Evolutionary conservation across 768 basidiomycete genomes (phyloP).

Genomic region (Sporobolomyces phaffii): DNA sequence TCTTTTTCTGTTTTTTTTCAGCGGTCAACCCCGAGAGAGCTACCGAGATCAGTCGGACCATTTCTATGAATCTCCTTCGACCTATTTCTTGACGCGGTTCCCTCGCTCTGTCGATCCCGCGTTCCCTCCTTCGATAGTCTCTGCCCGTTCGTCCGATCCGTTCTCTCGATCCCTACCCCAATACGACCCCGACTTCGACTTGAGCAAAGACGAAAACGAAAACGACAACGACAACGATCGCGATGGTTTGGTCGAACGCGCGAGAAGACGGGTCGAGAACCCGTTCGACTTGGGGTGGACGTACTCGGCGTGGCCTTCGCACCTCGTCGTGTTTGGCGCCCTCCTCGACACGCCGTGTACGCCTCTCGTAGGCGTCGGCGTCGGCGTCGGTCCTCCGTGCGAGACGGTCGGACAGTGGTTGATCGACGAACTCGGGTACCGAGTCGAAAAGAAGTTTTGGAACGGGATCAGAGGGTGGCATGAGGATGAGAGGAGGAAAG

Average conservation of each 20-base stretch:
- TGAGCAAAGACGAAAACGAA: no score
- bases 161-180: constrained; percentile 47
- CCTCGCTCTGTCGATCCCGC: constrained; percentile 57
- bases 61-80: constrained; percentile 67
- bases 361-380: no score
- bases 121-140: constrained; percentile 55
- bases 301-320: constrained; percentile 75
- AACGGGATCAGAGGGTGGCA: constrained; percentile 56
- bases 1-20: no score
- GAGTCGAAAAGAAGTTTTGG: constrained; percentile 59
- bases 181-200: constrained; percentile 50
- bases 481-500: constrained; percentile 65
- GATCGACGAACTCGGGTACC: constrained; percentile 55
- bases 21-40: constrained; percentile 53
- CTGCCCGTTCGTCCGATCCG: neutral
- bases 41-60: constrained; percentile 76
- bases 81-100: constrained; percentile 64
- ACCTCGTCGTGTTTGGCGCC: constrained; percentile 77
- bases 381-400: constrained; percentile 48
- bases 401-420: constrained; percentile 49
- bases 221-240: no score
- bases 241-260: constrained; percentile 21
- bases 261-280: constrained; percentile 27
- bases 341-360: constrained; percentile 51
- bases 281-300: constrained; percentile 49